phyloP scores from a whole-genome alignment of 2,329 filamentous ascomycete genomes.

The Hirsutella thompsonii region DNA sequence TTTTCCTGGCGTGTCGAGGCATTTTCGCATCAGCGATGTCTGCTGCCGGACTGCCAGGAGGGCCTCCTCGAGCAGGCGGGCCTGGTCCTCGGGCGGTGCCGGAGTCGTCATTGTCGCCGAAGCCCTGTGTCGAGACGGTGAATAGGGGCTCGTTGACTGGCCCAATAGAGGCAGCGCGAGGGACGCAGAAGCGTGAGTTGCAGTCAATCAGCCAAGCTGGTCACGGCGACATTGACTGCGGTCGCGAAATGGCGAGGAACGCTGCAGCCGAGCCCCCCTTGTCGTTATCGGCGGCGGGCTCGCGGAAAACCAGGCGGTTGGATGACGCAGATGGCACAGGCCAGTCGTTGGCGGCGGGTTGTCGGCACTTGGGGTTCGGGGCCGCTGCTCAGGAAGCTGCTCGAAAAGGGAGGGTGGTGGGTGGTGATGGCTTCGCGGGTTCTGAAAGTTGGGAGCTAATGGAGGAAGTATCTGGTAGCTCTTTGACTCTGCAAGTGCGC shows the following conservation, averaged over 20 bases:
- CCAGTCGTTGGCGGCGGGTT: too few relatives aligned
- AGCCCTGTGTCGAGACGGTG: not conserved
- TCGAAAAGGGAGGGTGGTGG: too few relatives aligned
- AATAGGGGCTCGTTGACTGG: too few relatives aligned
- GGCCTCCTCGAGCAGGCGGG: constrained; percentile 92
- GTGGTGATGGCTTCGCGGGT: not conserved
- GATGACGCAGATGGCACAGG: too few relatives aligned
- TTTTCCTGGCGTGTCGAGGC: constrained; percentile 91
- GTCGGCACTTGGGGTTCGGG: too few relatives aligned
- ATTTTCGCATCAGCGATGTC: constrained; percentile 93
- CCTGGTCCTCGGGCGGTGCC: constrained; percentile 64
- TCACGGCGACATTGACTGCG: constrained; percentile 12
- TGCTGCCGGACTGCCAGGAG: constrained; percentile 93
- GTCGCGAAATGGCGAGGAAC: not conserved
- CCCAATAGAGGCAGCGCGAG: not conserved
- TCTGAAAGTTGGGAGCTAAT: too few relatives aligned
- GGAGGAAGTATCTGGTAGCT: too few relatives aligned
- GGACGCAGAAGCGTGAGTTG: not conserved
- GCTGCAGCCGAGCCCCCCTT: not conserved
- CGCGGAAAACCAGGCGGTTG: not conserved
- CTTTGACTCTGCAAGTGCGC: too few relatives aligned
- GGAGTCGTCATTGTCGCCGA: constrained; percentile 33
- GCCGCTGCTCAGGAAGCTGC: too few relatives aligned
- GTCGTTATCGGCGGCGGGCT: not conserved
- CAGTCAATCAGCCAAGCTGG: constrained; percentile 10